Percentiles rank a stretch among this genome's conserved stretches.
Evolutionary conservation across 768 basidiomycete genomes (phyloP).

Genomic region (Tylopilus cervinicoccineus): DNA sequence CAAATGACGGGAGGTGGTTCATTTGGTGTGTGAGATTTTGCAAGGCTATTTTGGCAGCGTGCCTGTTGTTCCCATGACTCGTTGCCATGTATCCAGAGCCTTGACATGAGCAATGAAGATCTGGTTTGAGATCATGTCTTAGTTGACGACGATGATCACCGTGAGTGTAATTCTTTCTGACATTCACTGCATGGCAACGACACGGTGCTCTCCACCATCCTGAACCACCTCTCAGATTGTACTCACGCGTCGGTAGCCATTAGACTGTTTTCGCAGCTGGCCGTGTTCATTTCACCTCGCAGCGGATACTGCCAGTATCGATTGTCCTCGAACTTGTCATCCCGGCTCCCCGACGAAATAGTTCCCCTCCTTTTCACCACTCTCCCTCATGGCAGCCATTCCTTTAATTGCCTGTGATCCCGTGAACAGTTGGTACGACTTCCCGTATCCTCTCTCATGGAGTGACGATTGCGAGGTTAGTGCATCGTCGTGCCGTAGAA

Average conservation of each 20-base stretch:
- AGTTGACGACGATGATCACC: constrained; percentile 2
- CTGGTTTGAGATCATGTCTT: constrained; percentile 6
- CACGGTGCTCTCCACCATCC: background rate
- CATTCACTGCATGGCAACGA: constrained; percentile 11
- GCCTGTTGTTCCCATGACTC: background rate
- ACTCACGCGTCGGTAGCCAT: constrained; percentile 5
- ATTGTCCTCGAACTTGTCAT: background rate
- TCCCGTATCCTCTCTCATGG: constrained; percentile 32
- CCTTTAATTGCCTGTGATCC: constrained; percentile 10
- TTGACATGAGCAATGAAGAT: constrained; percentile 8
- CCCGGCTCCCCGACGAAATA: constrained; percentile 11
- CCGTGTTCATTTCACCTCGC: background rate
- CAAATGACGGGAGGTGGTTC: constrained; percentile 65
- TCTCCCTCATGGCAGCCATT: constrained; percentile 18
- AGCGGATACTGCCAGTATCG: background rate
- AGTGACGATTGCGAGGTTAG: constrained; percentile 44
- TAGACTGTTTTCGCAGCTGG: constrained; percentile 9
- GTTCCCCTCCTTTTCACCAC: constrained; percentile 12
- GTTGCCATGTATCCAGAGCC: constrained; percentile 19
- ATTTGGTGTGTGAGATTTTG: constrained; percentile 19
- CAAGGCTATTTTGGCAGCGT: background rate
- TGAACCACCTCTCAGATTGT: background rate
- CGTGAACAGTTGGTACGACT: constrained; percentile 17
- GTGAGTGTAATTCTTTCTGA: background rate
- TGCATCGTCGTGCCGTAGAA: constrained; percentile 9